phyloP scores from a whole-genome alignment of 441 rosid species.

The Corymbia citriodora region DNA sequence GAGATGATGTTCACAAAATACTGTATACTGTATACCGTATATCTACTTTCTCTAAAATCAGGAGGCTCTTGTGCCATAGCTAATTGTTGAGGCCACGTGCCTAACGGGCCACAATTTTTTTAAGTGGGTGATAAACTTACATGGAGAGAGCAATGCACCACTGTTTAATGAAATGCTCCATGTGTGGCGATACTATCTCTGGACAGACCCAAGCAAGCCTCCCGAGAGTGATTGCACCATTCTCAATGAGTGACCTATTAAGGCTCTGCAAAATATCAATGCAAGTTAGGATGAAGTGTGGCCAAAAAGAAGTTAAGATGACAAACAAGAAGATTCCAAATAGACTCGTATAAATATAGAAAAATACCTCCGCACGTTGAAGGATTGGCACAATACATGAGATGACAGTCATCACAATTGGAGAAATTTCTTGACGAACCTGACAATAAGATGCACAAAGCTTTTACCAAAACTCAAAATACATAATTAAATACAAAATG shows the following conservation, averaged over 20 bases:
- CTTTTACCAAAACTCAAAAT: background rate
- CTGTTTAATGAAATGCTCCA: slow-evolving; percentile 92
- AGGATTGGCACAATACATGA: slow-evolving; percentile 77
- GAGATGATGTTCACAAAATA: background rate
- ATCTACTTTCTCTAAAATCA: background rate
- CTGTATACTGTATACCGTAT: background rate
- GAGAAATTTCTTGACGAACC: slow-evolving; percentile 92
- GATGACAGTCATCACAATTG: slow-evolving; percentile 74
- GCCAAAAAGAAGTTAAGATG: background rate
- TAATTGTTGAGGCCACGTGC: background rate
- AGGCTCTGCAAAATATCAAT: slow-evolving; percentile 52
- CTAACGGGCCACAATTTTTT: background rate
- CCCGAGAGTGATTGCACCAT: slow-evolving; percentile 96
- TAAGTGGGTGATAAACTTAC: slow-evolving; percentile 20
- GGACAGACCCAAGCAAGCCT: slow-evolving; percentile 99
- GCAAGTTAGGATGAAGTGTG: background rate
- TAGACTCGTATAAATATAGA: background rate
- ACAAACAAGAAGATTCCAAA: background rate
- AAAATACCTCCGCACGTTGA: slow-evolving; percentile 72
- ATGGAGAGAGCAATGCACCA: slow-evolving; percentile 81
- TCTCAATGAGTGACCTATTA: slow-evolving; percentile 81
- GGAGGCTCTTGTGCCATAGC: background rate
- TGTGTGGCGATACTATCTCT: slow-evolving; percentile 82
- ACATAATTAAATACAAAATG: background rate
- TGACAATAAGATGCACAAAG: slow-evolving; percentile 16